A percentile compares a stretch with the other conserved stretches of the same genome.
Evolutionary conservation across 2,329 filamentous ascomycete genomes (phyloP).

Genomic region (Xylaria hypoxylon): DNA sequence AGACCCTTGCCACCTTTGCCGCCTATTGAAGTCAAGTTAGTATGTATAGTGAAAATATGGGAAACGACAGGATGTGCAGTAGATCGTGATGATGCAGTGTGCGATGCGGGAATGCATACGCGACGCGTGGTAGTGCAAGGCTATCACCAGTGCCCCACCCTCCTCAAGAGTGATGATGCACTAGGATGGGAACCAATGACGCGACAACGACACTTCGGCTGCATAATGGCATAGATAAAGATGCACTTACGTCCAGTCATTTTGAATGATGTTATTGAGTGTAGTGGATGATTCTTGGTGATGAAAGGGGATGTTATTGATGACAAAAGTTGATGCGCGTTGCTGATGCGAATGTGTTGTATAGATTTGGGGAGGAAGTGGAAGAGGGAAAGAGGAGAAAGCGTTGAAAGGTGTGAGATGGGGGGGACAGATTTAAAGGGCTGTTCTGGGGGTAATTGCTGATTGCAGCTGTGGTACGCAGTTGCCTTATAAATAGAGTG

Average conservation of each 20-base stretch:
- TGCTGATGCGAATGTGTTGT: conserved; percentile 46
- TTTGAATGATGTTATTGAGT: conserved; percentile 57
- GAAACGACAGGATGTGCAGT: conserved; percentile 14
- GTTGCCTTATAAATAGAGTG: conserved; percentile 40
- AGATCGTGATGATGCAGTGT: conserved; percentile 17
- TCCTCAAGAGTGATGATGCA: conserved; percentile 26
- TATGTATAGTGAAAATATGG: conserved; percentile 30
- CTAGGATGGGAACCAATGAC: conserved; percentile 21
- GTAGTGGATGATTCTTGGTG: conserved; percentile 45
- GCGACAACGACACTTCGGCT: conserved; percentile 37
- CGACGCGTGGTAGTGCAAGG: conserved; percentile 49
- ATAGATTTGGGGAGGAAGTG: conserved; percentile 46
- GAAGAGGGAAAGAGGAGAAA: conserved; percentile 38
- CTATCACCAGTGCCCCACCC: conserved; percentile 43
- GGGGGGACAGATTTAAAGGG: conserved; percentile 41
- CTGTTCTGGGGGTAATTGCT: conserved; percentile 48
- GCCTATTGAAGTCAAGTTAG: conserved; percentile 70
- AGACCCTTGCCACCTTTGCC: conserved; percentile 98
- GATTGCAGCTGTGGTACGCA: conserved; percentile 45
- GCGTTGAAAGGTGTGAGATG: conserved; percentile 36
- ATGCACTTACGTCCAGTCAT: conserved; percentile 79
- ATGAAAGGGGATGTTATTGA: conserved; percentile 44
- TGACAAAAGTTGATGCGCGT: conserved; percentile 41
- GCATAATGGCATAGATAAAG: conserved; percentile 29
- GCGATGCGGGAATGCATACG: conserved; percentile 37